Conservation (phyloP, 345 rosid genomes). For the Eucalyptus dawsonii region DNA sequence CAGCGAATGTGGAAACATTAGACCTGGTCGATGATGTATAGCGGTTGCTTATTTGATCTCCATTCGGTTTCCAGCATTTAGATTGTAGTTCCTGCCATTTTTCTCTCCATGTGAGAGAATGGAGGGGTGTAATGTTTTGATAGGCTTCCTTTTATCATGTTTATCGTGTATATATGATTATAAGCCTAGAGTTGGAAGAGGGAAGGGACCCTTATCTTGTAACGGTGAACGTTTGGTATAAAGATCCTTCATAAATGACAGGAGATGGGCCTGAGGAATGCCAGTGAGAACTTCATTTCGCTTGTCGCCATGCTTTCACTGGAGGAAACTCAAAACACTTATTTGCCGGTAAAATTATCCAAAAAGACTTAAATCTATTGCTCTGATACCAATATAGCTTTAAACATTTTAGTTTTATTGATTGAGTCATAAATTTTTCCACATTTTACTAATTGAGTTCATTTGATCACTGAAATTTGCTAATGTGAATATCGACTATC, state of each 20-base stretch:
- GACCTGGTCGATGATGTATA: neutral
- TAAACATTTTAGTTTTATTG: no score
- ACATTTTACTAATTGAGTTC: no score
- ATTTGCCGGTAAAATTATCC: no score
- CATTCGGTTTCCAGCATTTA: neutral
- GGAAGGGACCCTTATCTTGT: neutral
- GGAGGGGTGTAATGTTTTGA: neutral
- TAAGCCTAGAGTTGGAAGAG: neutral
- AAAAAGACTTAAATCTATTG: no score
- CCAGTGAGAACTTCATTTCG: neutral
- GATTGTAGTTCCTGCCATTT: neutral
- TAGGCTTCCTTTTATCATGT: neutral
- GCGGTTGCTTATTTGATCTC: neutral
- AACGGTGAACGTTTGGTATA: neutral
- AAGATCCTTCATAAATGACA: neutral
- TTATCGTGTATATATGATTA: neutral
- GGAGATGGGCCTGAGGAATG: neutral
- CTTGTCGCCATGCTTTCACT: neutral
- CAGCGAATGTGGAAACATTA: constrained; percentile 20
- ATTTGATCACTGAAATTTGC: no score
- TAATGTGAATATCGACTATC: fast-evolving
- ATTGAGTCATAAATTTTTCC: no score
- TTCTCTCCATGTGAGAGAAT: neutral
- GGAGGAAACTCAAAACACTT: neutral
- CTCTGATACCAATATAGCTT: no score